These are phyloP conservation scores for Globisporangium iwayamae DNA, from an alignment of 352 stramenopile species.

Conservation along the genomic window DNA sequence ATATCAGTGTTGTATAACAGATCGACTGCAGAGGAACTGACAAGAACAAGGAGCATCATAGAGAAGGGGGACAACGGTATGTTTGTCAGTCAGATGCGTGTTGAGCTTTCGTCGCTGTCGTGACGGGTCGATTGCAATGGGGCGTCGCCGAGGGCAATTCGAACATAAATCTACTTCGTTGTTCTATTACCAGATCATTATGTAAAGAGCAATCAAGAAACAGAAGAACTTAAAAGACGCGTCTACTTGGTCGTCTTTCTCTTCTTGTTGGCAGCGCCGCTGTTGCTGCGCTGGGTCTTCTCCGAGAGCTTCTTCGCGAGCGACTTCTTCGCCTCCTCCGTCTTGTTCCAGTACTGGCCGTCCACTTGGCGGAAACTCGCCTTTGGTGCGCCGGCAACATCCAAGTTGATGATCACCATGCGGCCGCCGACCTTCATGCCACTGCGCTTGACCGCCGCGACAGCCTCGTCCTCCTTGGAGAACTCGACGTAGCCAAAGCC, in stretches of 20 bases:
- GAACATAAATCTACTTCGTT: constrained; percentile 1
- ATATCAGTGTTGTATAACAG: background rate
- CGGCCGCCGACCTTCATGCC: constrained; percentile 87
- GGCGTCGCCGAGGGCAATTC: background rate
- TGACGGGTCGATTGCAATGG: background rate
- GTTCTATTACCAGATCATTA: constrained; percentile 10
- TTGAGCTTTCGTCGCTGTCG: background rate
- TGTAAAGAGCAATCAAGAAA: background rate
- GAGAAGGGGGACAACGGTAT: background rate
- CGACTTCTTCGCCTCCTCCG: constrained; percentile 80
- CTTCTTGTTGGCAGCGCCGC: constrained; percentile 34
- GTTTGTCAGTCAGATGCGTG: background rate
- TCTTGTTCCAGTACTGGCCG: constrained; percentile 87
- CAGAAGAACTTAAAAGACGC: background rate
- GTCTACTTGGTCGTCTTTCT: constrained; percentile 30
- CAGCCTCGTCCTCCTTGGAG: constrained; percentile 67
- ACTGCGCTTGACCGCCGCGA: constrained; percentile 65
- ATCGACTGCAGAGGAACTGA: background rate
- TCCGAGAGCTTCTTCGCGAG: constrained; percentile 71
- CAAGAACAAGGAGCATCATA: background rate
- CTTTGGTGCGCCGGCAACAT: constrained; percentile 89
- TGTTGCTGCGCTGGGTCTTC: constrained; percentile 42
- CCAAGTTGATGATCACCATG: constrained; percentile 92
- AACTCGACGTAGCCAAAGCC: constrained; percentile 96
- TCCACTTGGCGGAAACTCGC: constrained; percentile 86